phyloP scores from a whole-genome alignment of 2,329 filamentous ascomycete species.

The Grosmannia huntii region DNA sequence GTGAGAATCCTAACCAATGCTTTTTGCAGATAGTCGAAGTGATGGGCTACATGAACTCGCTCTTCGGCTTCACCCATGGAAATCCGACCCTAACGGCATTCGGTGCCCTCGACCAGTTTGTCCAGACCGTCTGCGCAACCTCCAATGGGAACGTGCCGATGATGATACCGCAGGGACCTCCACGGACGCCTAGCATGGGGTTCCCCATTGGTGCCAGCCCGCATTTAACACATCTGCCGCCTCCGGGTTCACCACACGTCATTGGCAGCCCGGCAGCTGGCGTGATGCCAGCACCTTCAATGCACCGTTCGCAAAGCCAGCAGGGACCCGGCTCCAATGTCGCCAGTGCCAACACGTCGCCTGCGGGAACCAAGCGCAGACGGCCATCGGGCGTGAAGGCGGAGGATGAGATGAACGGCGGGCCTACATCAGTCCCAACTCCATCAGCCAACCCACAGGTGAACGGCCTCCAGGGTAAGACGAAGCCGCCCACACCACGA shows the following conservation, averaged over 20 bases:
- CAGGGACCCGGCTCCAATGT: constrained; percentile 55
- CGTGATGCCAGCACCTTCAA: constrained; percentile 50
- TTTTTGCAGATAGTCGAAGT: constrained; percentile 45
- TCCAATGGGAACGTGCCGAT: constrained; percentile 32
- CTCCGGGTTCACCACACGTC: constrained; percentile 49
- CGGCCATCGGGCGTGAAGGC: constrained; percentile 44
- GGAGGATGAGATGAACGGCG: constrained; percentile 35
- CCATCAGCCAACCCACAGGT: constrained; percentile 32
- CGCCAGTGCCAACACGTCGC: constrained; percentile 54
- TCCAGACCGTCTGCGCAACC: constrained; percentile 26
- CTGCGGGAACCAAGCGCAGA: constrained; percentile 45
- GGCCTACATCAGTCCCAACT: constrained; percentile 31
- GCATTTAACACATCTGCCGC: constrained; percentile 43
- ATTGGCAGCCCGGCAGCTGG: constrained; percentile 46
- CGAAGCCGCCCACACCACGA: constrained; percentile 43
- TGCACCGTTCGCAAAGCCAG: constrained; percentile 56
- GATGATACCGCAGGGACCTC: constrained; percentile 30
- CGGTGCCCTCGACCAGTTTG: constrained; percentile 47
- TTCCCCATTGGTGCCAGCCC: constrained; percentile 49
- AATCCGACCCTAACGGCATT: constrained; percentile 44
- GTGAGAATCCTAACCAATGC: background rate
- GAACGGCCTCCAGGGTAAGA: constrained; percentile 36
- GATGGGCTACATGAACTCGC: constrained; percentile 52
- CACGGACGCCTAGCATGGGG: constrained; percentile 40
- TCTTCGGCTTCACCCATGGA: constrained; percentile 45